phyloP scores from a whole-genome alignment of 202 grass and related monocot genomes.

The Panicum hallii region DNA sequence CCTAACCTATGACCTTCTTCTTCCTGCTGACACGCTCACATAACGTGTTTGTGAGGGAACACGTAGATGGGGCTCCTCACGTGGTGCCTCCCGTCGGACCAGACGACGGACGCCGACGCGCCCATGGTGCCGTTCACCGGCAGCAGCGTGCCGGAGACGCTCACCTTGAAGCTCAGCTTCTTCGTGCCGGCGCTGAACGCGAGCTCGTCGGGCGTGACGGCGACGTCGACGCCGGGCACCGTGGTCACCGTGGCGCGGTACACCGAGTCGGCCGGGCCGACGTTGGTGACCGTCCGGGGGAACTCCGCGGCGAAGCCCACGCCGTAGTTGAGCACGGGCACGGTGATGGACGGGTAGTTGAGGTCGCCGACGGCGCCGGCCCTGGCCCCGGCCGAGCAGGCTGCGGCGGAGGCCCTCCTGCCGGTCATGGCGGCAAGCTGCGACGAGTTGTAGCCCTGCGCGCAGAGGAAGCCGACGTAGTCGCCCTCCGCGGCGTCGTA shows the following conservation, averaged over 20 bases:
- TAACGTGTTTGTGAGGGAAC: not conserved
- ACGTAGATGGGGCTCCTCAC: slow-evolving; percentile 49
- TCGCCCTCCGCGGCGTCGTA: slow-evolving; percentile 31
- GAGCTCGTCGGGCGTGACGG: slow-evolving; percentile 19
- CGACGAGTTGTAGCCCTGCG: slow-evolving; percentile 33
- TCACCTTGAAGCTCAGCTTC: slow-evolving; percentile 37
- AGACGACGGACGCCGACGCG: slow-evolving; percentile 36
- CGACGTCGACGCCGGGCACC: not conserved
- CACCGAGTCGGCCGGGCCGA: slow-evolving; percentile 11
- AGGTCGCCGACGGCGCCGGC: not conserved
- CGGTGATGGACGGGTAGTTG: slow-evolving; percentile 52
- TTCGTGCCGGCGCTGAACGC: slow-evolving; percentile 16
- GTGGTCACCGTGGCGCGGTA: slow-evolving; percentile 46
- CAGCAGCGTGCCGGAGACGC: slow-evolving; percentile 19
- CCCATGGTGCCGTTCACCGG: not conserved
- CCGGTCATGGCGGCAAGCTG: slow-evolving; percentile 24
- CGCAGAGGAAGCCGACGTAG: slow-evolving; percentile 39
- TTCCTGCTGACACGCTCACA: not conserved
- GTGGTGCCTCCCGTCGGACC: slow-evolving; percentile 50
- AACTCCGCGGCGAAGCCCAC: slow-evolving; percentile 29
- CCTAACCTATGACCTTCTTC: not conserved
- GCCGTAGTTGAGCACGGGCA: slow-evolving; percentile 36
- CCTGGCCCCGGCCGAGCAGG: not conserved
- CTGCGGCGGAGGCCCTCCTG: not conserved
- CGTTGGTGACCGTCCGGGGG: slow-evolving; percentile 49